Base-by-base conservation (phyloP, 352 stramenopile species). In the Pythium brachiatum region DNA sequence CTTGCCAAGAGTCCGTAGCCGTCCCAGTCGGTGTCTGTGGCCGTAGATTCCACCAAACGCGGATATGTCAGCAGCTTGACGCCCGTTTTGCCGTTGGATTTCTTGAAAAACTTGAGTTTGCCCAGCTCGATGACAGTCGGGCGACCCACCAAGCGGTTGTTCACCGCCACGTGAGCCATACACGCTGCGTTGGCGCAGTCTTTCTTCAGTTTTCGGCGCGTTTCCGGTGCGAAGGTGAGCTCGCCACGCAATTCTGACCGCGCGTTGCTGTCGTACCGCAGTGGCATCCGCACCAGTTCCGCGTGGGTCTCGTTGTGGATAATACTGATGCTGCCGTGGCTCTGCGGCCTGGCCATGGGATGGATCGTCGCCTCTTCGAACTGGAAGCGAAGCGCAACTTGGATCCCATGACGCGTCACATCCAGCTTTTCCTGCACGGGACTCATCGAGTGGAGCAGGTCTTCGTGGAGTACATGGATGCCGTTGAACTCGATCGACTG, bases 401-500 rank as follows among this genome's bases (percentile, higher is more conserved):
- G 46, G 34, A 69, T 64, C 1, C 62, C 62, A 7, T 48, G 36
- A 0, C 32, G 38, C 2, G 56, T 48, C 6, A 69, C 36, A 27
- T 69, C 62, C 36, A 69, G 39, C 20, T 62, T 69, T 27, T 69
- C 56, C 38, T 69, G 50, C 2, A 64, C 48, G 1, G 62, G 62
- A 29, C 51, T 57, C 56, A 69, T 56, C 39, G 62, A 62, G 39
- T 69, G 62, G 16, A 61, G 23, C 12, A 69, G 51, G 21, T 69
- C 62, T 52, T 69, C 62, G 20, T 64, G 50, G 13, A 64, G 56
- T 18, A 69, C 62, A 2, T 43, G 51, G 43, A 64, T 62, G 25
- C 62, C 62, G 20, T 69, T 69, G 41, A 69, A 64, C 43, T 69
- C 62, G 51, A 69, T 69, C 16, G 56, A 64, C 26, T 69, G 54